phyloP scores from a whole-genome alignment of 805 yeast species.

The Ogataea paraovalis region DNA sequence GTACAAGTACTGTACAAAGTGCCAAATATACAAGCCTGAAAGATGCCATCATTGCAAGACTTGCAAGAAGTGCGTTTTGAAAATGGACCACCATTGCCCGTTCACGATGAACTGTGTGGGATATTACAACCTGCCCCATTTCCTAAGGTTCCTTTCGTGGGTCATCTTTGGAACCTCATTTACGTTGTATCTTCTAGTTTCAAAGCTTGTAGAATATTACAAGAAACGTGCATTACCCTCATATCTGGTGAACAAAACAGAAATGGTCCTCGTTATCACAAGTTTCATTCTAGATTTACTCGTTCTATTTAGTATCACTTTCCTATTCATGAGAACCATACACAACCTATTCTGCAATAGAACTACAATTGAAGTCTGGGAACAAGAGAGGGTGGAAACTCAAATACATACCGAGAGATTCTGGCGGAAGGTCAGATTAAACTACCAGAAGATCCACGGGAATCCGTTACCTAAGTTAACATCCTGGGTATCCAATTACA shows the following conservation, averaged over 20 bases:
- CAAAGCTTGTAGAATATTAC: slow-evolving; percentile 43
- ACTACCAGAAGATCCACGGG: slow-evolving; percentile 37
- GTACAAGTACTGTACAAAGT: slow-evolving; percentile 71
- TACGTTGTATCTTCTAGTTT: slow-evolving; percentile 39
- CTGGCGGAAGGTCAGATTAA: slow-evolving; percentile 45
- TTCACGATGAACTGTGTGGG: slow-evolving; percentile 95
- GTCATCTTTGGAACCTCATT: slow-evolving; percentile 49
- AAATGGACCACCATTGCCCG: slow-evolving; percentile 94
- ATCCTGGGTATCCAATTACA: slow-evolving; percentile 37
- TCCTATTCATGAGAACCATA: slow-evolving; percentile 60
- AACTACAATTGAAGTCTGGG: slow-evolving; percentile 94
- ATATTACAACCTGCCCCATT: slow-evolving; percentile 69
- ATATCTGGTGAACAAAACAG: slow-evolving; percentile 48
- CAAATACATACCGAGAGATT: slow-evolving; percentile 55
- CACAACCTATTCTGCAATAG: slow-evolving; percentile 58
- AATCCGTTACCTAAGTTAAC: slow-evolving; percentile 40
- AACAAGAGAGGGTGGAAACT: slow-evolving; percentile 70
- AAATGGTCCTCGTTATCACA: slow-evolving; percentile 52
- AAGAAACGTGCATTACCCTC: slow-evolving; percentile 48
- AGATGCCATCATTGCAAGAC: slow-evolving; percentile 82
- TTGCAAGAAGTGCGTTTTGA: slow-evolving; percentile 70
- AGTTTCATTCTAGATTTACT: slow-evolving; percentile 53
- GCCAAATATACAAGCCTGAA: slow-evolving; percentile 72
- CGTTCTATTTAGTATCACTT: slow-evolving; percentile 54
- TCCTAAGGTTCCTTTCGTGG: slow-evolving; percentile 71